A percentile compares a stretch with the other conserved stretches of the same genome.
phyloP scores from a whole-genome alignment of 305 asterid species.

The Solanum aculeatissimum region DNA sequence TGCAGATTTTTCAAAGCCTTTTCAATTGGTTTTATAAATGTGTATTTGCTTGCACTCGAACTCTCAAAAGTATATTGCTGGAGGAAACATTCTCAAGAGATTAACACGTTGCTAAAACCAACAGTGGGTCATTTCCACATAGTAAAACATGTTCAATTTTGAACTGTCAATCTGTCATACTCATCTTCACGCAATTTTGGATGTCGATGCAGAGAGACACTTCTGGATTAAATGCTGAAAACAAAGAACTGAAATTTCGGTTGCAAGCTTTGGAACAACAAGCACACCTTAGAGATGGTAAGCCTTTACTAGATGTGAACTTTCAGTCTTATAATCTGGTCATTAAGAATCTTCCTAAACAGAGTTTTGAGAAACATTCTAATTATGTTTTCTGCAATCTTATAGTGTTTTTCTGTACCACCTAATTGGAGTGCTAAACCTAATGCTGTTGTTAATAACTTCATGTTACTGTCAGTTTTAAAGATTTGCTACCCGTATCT shows the following conservation, averaged over 20 bases:
- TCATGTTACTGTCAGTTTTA: background rate
- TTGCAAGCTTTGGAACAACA: conserved; percentile 82
- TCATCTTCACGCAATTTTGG: background rate
- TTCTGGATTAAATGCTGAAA: conserved; percentile 54
- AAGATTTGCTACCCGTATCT: background rate
- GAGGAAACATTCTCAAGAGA: background rate
- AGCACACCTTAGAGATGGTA: conserved; percentile 96
- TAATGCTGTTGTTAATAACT: background rate
- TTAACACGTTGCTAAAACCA: background rate
- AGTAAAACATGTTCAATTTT: background rate
- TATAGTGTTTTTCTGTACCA: background rate
- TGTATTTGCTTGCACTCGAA: background rate
- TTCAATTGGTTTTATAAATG: background rate
- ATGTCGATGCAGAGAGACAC: conserved; percentile 63
- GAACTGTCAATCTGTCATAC: background rate
- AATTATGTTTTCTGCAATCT: background rate
- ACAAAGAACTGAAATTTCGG: conserved; percentile 86
- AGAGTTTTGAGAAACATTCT: background rate
- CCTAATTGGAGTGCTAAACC: background rate
- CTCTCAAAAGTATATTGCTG: background rate
- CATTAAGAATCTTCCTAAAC: background rate
- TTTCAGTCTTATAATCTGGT: background rate
- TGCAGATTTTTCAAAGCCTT: background rate
- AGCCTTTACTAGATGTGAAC: background rate
- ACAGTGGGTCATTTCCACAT: background rate